These are phyloP conservation scores for Aegilops longissima DNA, from an alignment of 176 grass and related monocot genomes.

Conservation along the genomic window DNA sequence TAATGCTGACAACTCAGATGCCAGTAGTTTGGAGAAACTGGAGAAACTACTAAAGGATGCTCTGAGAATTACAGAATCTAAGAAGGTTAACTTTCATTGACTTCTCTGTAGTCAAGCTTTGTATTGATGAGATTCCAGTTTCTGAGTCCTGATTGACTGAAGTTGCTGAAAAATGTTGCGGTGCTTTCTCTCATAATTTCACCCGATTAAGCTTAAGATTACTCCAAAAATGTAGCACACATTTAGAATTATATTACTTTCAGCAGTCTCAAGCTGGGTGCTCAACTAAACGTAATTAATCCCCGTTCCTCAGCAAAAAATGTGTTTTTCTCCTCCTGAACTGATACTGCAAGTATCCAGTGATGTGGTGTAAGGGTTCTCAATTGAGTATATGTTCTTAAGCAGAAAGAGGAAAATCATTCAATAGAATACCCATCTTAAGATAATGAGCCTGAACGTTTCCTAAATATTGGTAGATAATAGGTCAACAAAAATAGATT, in stretches of 20 bases:
- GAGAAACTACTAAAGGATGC: constrained; percentile 54
- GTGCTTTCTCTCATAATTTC: neutral
- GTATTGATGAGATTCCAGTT: neutral
- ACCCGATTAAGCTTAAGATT: neutral
- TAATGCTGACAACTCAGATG: constrained; percentile 45
- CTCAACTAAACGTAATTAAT: neutral
- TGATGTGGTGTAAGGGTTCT: neutral
- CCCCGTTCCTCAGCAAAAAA: neutral
- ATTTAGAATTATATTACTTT: neutral
- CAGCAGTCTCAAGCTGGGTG: neutral
- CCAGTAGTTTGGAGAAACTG: constrained; percentile 38
- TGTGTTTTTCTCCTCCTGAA: neutral
- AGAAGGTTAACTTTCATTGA: constrained; percentile 37
- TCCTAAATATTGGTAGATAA: neutral
- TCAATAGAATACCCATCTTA: neutral
- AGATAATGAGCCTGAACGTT: neutral
- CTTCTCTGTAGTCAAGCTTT: neutral
- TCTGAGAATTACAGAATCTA: constrained; percentile 43
- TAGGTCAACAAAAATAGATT: neutral
- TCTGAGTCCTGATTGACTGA: neutral
- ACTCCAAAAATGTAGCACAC: neutral
- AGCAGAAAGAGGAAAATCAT: neutral
- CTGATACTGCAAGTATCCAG: neutral
- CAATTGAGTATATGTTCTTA: neutral
- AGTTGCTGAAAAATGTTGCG: neutral